Evolutionary conservation across 805 yeast species (phyloP).

Genomic region (Peterozyma toletana): DNA sequence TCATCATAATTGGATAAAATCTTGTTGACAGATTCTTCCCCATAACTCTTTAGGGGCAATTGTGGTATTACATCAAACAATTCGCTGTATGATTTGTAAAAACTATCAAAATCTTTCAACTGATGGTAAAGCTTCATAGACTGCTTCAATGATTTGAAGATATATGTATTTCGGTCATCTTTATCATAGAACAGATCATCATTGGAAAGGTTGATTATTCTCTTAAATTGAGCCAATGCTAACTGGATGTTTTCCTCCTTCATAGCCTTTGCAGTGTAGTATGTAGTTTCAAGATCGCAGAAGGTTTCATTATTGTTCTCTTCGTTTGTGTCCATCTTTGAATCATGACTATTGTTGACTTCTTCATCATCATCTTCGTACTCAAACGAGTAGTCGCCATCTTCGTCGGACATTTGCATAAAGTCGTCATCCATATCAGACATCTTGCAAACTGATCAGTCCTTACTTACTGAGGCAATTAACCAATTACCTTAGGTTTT

Average conservation of each 20-base stretch:
- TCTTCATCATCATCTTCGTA: conserved; percentile 15
- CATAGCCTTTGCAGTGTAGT: conserved; percentile 24
- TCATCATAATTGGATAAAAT: conserved; percentile 21
- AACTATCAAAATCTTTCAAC: conserved; percentile 10
- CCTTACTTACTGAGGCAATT: no score
- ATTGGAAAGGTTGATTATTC: conserved; percentile 10
- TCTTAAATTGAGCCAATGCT: conserved; percentile 18
- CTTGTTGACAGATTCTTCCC: conserved; percentile 22
- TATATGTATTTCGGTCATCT: conserved; percentile 11
- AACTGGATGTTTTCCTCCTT: conserved; percentile 19
- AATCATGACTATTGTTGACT: conserved; percentile 1
- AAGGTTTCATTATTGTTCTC: conserved; percentile 3
- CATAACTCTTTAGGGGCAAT: conserved; percentile 15
- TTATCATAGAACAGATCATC: background rate
- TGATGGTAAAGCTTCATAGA: conserved; percentile 20
- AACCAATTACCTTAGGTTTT: no score
- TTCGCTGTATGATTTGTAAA: conserved; percentile 9
- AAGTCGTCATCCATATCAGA: conserved; percentile 26
- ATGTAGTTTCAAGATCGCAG: conserved; percentile 17
- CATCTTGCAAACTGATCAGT: conserved; percentile 12
- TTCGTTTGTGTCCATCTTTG: conserved; percentile 8
- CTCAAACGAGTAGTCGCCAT: conserved; percentile 24
- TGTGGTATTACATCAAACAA: conserved; percentile 14
- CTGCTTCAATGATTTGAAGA: conserved; percentile 26
- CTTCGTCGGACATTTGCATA: conserved; percentile 26